Base-by-base conservation (phyloP, 768 basidiomycete species). In the Lactifluus hygrophoroides region DNA sequence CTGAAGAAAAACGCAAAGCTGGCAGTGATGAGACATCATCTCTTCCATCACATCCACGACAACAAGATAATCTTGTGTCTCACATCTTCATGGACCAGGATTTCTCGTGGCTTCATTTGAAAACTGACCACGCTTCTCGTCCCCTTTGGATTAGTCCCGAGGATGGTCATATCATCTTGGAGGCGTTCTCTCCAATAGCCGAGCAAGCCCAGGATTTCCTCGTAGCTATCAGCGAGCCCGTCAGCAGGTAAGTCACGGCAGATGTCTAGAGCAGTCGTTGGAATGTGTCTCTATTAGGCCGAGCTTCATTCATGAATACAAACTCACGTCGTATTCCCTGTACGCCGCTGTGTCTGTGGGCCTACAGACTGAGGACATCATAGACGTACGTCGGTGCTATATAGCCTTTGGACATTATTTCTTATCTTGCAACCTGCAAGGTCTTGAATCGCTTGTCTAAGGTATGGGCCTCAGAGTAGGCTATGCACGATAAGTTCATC, bases 301-400 rank as follows among this genome's bases (percentile, higher is more conserved):
- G 52, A 86, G 92, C 48, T 93, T 95, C 74, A 94, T 98, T 62
- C 95, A 99, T 75, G 96, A 98, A 77, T 99, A 98, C 80, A 93
- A 95, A 74, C 83, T 99, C 69, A 98, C 95, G 57, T 88, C 94
- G 45, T 96, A 98, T 72, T 98, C 95, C 17, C 77, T 99, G 16
- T 98, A 99, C 72, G 96, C 96, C 60, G 96, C 96, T 50, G 95
- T 99, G 61, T 97, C 95, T 14, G 96, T 99, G 60, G 96, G 96
- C 28, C 76, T 99, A 28, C 92, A 98, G 70, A 98, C 96, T 9
- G 88, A 95, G 66, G 94, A 98, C 71, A 98, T 98, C 66, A 96
- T 98, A 71, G 93, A 94, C 77, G 95, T 97, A 65, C 69, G 84
- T 60, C 40, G 25, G 43, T 34, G 61, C 65, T 64, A 67, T 64